Evolutionary conservation across 2,329 filamentous ascomycete genomes (phyloP).

Genomic region (Aspergillus sp.): DNA sequence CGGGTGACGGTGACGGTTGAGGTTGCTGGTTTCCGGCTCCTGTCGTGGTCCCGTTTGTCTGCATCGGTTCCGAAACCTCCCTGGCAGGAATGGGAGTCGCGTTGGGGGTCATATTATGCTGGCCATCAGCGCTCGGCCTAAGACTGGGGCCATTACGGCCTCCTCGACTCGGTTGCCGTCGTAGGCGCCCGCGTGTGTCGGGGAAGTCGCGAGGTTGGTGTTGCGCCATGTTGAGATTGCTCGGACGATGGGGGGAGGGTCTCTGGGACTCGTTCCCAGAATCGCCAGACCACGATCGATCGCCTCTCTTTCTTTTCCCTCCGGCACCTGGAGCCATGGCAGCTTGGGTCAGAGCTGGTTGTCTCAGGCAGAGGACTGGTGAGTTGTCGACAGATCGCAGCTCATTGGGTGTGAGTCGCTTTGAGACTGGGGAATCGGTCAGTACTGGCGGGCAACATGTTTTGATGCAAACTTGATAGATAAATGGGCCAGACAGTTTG

Average conservation of each 20-base stretch:
- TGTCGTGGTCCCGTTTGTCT: conserved; percentile 22
- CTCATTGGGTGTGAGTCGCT: conserved; percentile 22
- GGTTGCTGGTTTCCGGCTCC: conserved; percentile 10
- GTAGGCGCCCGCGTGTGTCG: conserved; percentile 33
- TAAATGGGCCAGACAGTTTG: background rate
- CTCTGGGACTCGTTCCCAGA: conserved; percentile 33
- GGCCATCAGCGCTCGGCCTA: conserved; percentile 27
- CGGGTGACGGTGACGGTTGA: conserved; percentile 16
- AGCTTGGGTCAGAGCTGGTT: conserved; percentile 18
- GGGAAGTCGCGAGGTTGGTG: conserved; percentile 33
- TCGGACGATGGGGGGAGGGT: conserved; percentile 43
- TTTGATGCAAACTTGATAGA: background rate
- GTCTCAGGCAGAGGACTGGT: conserved; percentile 20
- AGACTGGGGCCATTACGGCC: conserved; percentile 31
- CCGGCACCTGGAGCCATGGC: conserved; percentile 46
- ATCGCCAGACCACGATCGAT: conserved; percentile 40
- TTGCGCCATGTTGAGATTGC: conserved; percentile 47
- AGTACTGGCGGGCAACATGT: background rate
- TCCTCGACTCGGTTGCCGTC: conserved; percentile 33
- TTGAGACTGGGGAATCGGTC: background rate
- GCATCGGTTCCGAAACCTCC: conserved; percentile 22
- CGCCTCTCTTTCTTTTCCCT: conserved; percentile 51
- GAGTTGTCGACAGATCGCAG: conserved; percentile 22
- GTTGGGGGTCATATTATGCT: conserved; percentile 26
- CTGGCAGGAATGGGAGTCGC: conserved; percentile 16